Evolutionary conservation across 371 early-diverging fungal genomes (phyloP).

Genomic region (Mortierella polycephala): DNA sequence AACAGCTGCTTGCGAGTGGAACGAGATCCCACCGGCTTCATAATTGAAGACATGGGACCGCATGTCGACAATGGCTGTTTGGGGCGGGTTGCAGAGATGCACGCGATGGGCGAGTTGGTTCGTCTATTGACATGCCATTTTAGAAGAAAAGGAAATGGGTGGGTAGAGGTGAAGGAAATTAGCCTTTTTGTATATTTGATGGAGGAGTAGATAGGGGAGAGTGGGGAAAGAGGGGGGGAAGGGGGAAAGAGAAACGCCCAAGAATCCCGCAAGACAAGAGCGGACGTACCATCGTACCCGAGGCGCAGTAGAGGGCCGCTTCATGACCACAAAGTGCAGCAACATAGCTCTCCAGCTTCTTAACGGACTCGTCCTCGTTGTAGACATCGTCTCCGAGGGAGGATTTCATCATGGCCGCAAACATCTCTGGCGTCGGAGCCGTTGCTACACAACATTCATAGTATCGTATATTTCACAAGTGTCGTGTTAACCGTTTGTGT

Average conservation of each 20-base stretch:
- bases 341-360: slow-evolving; percentile 75
- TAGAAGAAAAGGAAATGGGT: not conserved
- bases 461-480: not conserved
- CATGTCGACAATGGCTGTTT: slow-evolving; percentile 82
- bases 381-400: slow-evolving; percentile 89
- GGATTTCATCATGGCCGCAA: slow-evolving; percentile 76
- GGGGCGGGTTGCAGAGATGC: slow-evolving; percentile 81
- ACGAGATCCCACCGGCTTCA: slow-evolving; percentile 89
- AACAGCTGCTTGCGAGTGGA: slow-evolving; percentile 81
- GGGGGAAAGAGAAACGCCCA: not conserved
- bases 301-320: slow-evolving; percentile 84
- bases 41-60: slow-evolving; percentile 85
- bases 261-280: not conserved
- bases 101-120: slow-evolving; percentile 89
- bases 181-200: not conserved
- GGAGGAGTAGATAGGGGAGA: too few relatives aligned
- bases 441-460: slow-evolving; percentile 67
- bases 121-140: slow-evolving; percentile 40
- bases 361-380: slow-evolving; percentile 82
- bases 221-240: not conserved
- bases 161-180: not conserved
- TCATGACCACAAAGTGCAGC: slow-evolving; percentile 83
- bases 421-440: slow-evolving; percentile 86
- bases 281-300: slow-evolving; percentile 80
- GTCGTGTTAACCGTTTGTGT: not conserved